Evolutionary conservation across 2,329 filamentous ascomycete species (phyloP).

Genomic region (Botrytis fragariae): DNA sequence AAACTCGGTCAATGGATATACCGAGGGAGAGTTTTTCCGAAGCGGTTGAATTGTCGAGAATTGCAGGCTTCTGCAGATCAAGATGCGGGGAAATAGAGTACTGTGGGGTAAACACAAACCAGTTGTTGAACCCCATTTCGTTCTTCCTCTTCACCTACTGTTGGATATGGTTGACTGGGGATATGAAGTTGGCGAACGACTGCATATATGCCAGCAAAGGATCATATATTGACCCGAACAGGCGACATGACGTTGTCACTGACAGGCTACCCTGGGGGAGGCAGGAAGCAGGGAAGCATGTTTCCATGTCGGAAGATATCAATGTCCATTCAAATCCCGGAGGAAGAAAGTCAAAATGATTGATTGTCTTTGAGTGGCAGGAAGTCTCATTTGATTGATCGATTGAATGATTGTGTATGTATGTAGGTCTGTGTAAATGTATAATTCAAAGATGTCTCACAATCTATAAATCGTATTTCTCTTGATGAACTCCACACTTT

Average conservation of each 20-base stretch:
- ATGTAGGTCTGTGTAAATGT: neutral
- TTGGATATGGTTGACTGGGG: neutral
- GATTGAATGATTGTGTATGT: neutral
- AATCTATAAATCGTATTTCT: neutral
- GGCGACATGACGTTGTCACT: neutral
- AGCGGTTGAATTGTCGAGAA: constrained; percentile 16
- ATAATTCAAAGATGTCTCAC: neutral
- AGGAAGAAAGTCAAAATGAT: neutral
- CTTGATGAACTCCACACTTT: neutral
- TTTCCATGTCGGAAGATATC: neutral
- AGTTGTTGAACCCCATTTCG: neutral
- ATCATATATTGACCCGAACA: constrained; percentile 9
- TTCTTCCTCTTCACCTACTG: neutral
- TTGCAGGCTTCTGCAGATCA: constrained; percentile 14
- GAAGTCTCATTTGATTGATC: neutral
- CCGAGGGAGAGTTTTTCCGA: constrained; percentile 22
- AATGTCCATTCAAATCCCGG: neutral
- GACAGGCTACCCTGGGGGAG: neutral
- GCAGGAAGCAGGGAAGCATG: neutral
- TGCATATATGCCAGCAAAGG: neutral
- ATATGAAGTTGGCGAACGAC: neutral
- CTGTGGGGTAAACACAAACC: constrained; percentile 15
- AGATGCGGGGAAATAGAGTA: constrained; percentile 15
- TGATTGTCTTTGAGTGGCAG: neutral
- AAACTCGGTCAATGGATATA: constrained; percentile 17